Evolutionary conservation across 495 filamentous ascomycete genomes (phyloP), one percentile per base, ranked within the genome.

Genomic region (Neurospora sp.): DNA sequence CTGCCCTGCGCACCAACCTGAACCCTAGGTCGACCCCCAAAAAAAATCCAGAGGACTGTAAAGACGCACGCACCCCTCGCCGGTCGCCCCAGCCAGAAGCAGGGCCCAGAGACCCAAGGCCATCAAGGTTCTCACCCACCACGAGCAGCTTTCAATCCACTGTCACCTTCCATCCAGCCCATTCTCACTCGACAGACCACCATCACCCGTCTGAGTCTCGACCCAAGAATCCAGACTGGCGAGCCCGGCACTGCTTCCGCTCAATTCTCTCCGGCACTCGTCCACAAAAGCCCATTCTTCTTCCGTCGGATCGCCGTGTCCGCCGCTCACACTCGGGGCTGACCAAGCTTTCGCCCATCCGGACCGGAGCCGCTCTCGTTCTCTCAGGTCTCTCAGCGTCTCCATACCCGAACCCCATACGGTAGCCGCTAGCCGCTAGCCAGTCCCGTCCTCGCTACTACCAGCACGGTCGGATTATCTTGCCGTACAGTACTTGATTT

Each of bases 71-170:
- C 27, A 66, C 54, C 54, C 54, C 27, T 66, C 27, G 27, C 54
- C 27, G 54, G 54, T 35, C 14, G 54, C 54, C 54, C 49, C 23
- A 62, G 54, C 54, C 54, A 62, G 27, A 35, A 62, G 54, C 54
- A 62, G 54, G 54, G 54, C 54, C 54, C 54, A 35, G 7, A 35
- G 2, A 66, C 46, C 4, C 42, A 70, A 46, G 70, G 72, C 76
- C 76, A 72, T 77, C 76, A 77, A 77, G 76, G 76, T 77, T 77
- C 76, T 77, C 76, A 75, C 40, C 60, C 73, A 39, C 41, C 62
- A 75, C 46, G 42, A 62, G 60, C 62, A 72, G 38, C 73, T 38
- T 72, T 72, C 73, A 44, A 46, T 42, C 42, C 14, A 35, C 54
- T 66, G 54, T 35, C 54, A 66, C 70, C 71, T n/a, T 38, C 71